Base-by-base conservation (phyloP, 2,329 filamentous ascomycete species). In the Raffaelea albimanens region DNA sequence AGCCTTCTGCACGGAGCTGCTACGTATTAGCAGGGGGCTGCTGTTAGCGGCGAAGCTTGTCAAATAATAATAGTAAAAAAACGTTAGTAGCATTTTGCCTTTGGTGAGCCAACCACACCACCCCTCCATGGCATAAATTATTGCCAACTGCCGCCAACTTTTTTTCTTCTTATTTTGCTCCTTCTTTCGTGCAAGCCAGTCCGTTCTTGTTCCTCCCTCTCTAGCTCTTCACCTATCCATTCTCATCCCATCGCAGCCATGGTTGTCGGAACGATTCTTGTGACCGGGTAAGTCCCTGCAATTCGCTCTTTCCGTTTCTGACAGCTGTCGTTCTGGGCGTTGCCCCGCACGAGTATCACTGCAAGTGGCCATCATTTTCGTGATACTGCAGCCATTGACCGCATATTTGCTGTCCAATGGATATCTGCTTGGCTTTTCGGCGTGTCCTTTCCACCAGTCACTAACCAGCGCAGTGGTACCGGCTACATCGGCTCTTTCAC, bases 401-500 rank as follows among this genome's bases (percentile, higher is more conserved):
- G 31, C 31, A 34, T 10, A 34, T 34, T 34, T 34, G 9, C 10
- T 10, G 31, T 10, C 10, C 9, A 34, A 9, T 10, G 31, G 16
- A 9, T 34, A 9, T 34, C 10, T 10, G 31, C 9, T 9, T 10
- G 10, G 25, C 7, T 29, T 13, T 29, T 29, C 25, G 36, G 34
- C 45, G 25, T 23, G 43, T 44, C 19, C 23, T 11, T 34, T 18
- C 18, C n/a, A 20, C 22, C 7, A 34, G 21, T 16, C 36, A n/a
- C 18, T 20, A n/a, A 52, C 56, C 61, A 50, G 58, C 54, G 51
- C 64, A 96, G 93, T 78, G 93, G 93, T 62, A 95, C 90, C 56
- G 93, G 93, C 72, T 98, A 98, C 76, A 98, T 98, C 68, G 93
- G 93, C 65, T 97, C 91, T 44, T 97, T 97, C 76, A 98, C 93